Percentiles rank a stretch among this genome's conserved stretches.
phyloP scores from a whole-genome alignment of 148 eudicot genomes.

The Fallopia convolvulus region DNA sequence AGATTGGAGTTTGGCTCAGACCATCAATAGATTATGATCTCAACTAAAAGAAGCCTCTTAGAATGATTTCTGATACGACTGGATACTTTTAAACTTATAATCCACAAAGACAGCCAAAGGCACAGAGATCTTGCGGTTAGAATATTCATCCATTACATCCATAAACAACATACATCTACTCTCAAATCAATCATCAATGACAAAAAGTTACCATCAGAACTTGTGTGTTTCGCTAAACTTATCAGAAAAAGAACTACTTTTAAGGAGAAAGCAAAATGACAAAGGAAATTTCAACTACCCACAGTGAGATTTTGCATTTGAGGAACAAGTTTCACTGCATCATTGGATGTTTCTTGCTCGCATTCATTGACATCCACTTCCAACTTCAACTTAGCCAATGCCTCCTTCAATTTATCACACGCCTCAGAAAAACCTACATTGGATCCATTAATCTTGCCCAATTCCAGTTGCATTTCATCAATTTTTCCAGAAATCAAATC shows the following conservation, averaged over 20 bases:
- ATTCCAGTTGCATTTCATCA: constrained; percentile 41
- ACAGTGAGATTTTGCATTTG: constrained; percentile 45
- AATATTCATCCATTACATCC: not conserved
- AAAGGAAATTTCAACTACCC: constrained; percentile 14
- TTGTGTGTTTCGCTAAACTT: not conserved
- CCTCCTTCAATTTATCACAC: constrained; percentile 29
- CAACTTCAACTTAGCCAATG: constrained; percentile 31
- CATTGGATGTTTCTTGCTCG: constrained; percentile 17
- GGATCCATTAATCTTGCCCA: constrained; percentile 34
- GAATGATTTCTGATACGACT: too few species aligned
- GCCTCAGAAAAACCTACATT: constrained; percentile 41
- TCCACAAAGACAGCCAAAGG: not conserved
- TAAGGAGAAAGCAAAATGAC: not conserved
- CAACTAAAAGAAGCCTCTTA: not conserved
- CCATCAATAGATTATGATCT: not conserved
- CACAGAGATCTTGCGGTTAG: not conserved
- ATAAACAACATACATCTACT: not conserved
- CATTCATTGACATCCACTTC: constrained; percentile 16
- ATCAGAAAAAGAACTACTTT: not conserved
- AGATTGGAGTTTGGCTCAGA: constrained; percentile 44
- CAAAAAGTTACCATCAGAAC: not conserved
- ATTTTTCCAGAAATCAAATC: constrained; percentile 28
- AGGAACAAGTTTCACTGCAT: constrained; percentile 23
- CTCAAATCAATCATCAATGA: not conserved
- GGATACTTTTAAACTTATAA: too few species aligned